Evolutionary conservation across 495 filamentous ascomycete genomes (phyloP), one percentile per base, ranked within the genome.

Genomic region (Mytilinidion resinicola): DNA sequence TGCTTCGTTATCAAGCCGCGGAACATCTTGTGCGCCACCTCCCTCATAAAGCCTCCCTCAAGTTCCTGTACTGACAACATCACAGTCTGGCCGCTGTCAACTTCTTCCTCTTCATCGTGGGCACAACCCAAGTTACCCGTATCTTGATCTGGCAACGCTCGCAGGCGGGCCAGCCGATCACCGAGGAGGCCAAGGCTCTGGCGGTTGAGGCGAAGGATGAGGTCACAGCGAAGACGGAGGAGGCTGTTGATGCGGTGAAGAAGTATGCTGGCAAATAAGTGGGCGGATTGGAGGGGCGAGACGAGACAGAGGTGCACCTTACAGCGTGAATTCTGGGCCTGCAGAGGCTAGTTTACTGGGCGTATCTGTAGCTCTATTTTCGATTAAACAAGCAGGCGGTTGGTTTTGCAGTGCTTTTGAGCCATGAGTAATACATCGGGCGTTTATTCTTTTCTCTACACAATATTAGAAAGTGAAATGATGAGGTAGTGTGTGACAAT

Each of bases 1-100:
- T 98, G 93, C 78, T 79, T 96, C 72, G 86, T 98, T 69, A 98
- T 98, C 76, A 91, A 85, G 71, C 93, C 93, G 57, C 82, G 82
- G 70, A 98, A 98, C 77, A 76, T 86, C 60, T 84, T 95, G 89
- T 92, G 76, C 37, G 85, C 73, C n/a, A 42, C 48, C 21, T 35
- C 17, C 51, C 37, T 60, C 39, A 37, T 51, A 21, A 54, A 56
- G 17, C 35, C 12, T 25, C 25, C 0, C 33, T 49, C 17, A 30
- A 30, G 25, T 6, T 2, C 25, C 25, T 6, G 25, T 30, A 20
- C 42, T 46, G n/a, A 46, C 20, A 15, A 49, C 14, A 9, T 9
- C 2, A 30, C 49, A 93, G 89, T 53, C 83, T 98, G 59, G 93
- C 93, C 50, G 82, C 91, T 15, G 93, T 98, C 64, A 98, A 97